Conservation (phyloP, 225 moss, liverwort and hornwort genomes). For the Asterella californica region DNA sequence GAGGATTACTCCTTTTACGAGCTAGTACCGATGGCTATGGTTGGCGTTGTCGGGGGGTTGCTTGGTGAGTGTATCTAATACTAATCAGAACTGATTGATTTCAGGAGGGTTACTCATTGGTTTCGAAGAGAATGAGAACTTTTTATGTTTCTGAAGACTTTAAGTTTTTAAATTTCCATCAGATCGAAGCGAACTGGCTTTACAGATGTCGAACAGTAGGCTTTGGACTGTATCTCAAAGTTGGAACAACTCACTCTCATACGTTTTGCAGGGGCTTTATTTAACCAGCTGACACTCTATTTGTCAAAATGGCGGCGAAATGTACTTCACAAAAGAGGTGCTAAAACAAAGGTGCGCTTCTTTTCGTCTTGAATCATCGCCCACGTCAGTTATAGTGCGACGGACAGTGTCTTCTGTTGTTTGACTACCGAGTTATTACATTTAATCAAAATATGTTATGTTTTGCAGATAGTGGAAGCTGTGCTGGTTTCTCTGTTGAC, state of each 20-base stretch:
- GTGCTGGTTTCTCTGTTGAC: constrained; percentile 90
- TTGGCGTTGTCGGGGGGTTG: constrained; percentile 94
- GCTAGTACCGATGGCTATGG: constrained; percentile 95
- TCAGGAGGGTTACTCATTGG: background rate
- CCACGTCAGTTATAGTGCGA: background rate
- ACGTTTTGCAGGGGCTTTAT: constrained; percentile 65
- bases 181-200: background rate
- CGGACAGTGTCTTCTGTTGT: too few relatives aligned
- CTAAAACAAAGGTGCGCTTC: constrained; percentile 65
- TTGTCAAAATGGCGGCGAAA: constrained; percentile 89
- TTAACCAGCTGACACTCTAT: constrained; percentile 87
- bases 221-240: background rate
- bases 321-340: constrained; percentile 76
- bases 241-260: background rate
- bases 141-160: background rate
- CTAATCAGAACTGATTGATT: background rate
- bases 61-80: constrained; percentile 47
- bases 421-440: background rate
- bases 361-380: background rate
- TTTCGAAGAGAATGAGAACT: background rate
- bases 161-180: background rate
- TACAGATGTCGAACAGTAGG: background rate
- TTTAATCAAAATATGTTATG: background rate
- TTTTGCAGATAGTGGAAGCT: constrained; percentile 87
- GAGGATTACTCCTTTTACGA: constrained; percentile 99